Percentiles rank a stretch among this genome's conserved stretches.
Conservation (phyloP, 768 basidiomycete genomes). For the Russula compacta region DNA sequence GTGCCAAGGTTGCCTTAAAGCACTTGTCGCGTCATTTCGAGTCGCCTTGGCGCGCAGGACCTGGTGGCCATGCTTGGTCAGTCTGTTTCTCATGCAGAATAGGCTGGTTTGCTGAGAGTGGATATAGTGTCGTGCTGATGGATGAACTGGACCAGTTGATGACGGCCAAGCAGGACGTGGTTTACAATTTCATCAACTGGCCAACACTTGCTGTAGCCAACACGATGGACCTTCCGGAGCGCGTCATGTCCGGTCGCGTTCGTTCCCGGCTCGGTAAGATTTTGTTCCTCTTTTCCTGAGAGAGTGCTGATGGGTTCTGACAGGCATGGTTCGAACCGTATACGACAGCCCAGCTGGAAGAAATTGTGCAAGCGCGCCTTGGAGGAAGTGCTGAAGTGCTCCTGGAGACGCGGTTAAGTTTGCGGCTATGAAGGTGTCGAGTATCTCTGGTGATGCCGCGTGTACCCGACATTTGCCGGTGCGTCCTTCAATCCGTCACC, state of each 20-base stretch:
- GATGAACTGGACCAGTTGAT: conserved; percentile 97
- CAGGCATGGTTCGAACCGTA: conserved; percentile 87
- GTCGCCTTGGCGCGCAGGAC: conserved; percentile 52
- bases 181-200: conserved; percentile 99
- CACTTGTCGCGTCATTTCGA: conserved; percentile 73
- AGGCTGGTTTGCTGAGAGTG: conserved; percentile 2
- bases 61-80: conserved; percentile 85
- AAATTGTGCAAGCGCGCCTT: conserved; percentile 79
- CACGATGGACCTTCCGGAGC: conserved; percentile 94
- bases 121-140: conserved; percentile 83
- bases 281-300: neutral
- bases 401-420: conserved; percentile 67
- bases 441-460: conserved; percentile 88
- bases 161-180: conserved; percentile 93
- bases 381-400: conserved; percentile 46
- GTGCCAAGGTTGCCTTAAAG: conserved; percentile 75
- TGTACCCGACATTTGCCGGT: conserved; percentile 89
- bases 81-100: conserved; percentile 24
- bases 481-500: conserved; percentile 18
- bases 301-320: neutral
- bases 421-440: conserved; percentile 69
- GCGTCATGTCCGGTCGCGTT: conserved; percentile 86
- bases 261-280: conserved; percentile 78
- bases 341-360: conserved; percentile 61
- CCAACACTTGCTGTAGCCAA: conserved; percentile 89